phyloP scores from a whole-genome alignment of 345 rosid species.

The Atalantia buxifolia region DNA sequence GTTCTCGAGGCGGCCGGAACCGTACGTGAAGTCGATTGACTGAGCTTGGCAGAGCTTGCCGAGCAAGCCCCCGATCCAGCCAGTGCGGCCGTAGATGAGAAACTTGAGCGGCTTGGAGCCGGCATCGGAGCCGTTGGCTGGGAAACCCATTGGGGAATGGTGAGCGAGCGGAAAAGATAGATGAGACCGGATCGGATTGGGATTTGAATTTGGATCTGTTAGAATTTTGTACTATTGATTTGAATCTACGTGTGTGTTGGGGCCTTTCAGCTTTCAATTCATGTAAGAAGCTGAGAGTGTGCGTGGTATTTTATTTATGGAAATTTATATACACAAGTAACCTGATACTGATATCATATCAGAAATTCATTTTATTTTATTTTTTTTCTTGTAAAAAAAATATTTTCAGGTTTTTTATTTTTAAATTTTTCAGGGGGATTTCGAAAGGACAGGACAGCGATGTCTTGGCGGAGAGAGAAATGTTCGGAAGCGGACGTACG shows the following conservation, averaged over 20 bases:
- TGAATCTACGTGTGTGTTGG: no score
- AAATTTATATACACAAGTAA: neutral
- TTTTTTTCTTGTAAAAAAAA: neutral
- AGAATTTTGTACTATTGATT: no score
- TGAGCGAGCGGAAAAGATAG: neutral
- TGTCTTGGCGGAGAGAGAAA: neutral
- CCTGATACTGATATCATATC: neutral
- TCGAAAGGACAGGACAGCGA: neutral
- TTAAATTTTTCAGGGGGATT: neutral
- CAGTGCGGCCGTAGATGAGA: slow-evolving; percentile 86
- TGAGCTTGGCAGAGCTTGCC: slow-evolving; percentile 71
- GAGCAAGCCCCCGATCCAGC: slow-evolving; percentile 91
- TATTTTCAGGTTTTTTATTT: neutral
- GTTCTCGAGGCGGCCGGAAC: slow-evolving; percentile 81
- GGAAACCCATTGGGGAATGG: slow-evolving; percentile 37
- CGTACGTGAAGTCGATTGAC: slow-evolving; percentile 62
- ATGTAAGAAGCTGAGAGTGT: neutral
- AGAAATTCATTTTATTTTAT: neutral
- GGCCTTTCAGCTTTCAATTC: no score
- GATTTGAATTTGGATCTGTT: neutral
- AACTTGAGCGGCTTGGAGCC: slow-evolving; percentile 45
- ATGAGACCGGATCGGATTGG: neutral
- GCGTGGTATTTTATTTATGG: neutral
- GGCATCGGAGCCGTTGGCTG: slow-evolving; percentile 46
- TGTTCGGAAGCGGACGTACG: neutral